phyloP scores from a whole-genome alignment of 495 filamentous ascomycete genomes.

The Aspergillus steynii region DNA sequence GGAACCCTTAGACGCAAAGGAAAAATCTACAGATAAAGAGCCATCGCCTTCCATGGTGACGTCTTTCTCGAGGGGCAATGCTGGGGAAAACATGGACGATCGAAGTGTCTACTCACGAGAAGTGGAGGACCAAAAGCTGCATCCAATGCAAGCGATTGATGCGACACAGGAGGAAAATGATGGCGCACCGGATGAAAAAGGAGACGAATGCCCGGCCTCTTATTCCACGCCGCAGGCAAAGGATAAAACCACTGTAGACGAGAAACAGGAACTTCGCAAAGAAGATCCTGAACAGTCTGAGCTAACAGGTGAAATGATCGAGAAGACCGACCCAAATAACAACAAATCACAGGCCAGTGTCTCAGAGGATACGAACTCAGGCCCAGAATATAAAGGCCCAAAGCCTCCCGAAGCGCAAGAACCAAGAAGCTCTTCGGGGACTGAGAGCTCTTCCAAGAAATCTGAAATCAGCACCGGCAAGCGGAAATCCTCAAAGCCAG shows the following conservation, averaged over 20 bases:
- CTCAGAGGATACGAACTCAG: background rate
- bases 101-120: background rate
- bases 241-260: background rate
- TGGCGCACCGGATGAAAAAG: background rate
- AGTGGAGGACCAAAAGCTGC: background rate
- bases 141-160: background rate
- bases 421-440: background rate
- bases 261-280: background rate
- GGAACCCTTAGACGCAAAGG: background rate
- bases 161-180: background rate
- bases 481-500: background rate
- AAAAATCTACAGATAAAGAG: background rate
- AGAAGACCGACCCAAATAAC: background rate
- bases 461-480: background rate
- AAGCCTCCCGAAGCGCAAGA: background rate
- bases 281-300: background rate
- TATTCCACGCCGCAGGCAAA: background rate
- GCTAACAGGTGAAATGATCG: background rate
- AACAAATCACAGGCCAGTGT: background rate
- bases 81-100: background rate
- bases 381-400: background rate
- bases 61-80: background rate
- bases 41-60: background rate
- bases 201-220: background rate
- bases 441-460: background rate